These are phyloP conservation scores for Naganishia kalamii DNA, from an alignment of 768 basidiomycete genomes.

Conservation along the genomic window DNA sequence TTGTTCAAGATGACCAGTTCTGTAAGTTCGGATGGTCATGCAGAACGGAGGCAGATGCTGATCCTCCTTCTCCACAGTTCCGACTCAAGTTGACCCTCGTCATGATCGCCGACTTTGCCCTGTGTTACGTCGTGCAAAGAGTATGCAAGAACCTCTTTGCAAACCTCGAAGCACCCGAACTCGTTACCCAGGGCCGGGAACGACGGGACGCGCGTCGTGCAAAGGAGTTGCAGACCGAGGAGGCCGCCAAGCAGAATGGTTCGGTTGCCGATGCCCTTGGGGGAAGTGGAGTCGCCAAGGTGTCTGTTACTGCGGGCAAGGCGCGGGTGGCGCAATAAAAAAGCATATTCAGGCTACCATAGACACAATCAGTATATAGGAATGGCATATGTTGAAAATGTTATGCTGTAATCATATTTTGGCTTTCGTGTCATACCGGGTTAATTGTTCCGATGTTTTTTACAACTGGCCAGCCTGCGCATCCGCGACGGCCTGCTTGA, in stretches of 20 bases:
- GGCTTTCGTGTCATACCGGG: neutral
- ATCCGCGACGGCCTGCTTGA: constrained; percentile 56
- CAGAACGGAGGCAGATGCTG: neutral
- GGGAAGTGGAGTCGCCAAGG: constrained; percentile 4
- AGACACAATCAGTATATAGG: neutral
- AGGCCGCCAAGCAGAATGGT: constrained; percentile 19
- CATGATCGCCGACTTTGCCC: constrained; percentile 83
- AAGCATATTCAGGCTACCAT: neutral
- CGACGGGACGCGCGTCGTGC: constrained; percentile 61
- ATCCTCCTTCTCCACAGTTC: constrained; percentile 56
- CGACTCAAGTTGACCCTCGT: constrained; percentile 65
- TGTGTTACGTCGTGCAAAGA: constrained; percentile 77
- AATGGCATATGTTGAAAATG: neutral
- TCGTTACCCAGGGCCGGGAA: constrained; percentile 78
- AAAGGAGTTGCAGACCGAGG: constrained; percentile 35
- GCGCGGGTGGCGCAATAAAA: neutral
- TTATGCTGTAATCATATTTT: neutral
- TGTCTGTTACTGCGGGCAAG: constrained; percentile 8
- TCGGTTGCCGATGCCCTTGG: constrained; percentile 5
- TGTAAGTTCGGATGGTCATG: constrained; percentile 52
- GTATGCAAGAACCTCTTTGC: constrained; percentile 81
- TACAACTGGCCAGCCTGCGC: constrained; percentile 34
- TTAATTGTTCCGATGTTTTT: neutral
- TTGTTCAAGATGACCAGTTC: constrained; percentile 77
- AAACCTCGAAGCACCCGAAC: constrained; percentile 71